phyloP scores from a whole-genome alignment of 1,139 yeast species.

The Yamadazyma sp. region DNA sequence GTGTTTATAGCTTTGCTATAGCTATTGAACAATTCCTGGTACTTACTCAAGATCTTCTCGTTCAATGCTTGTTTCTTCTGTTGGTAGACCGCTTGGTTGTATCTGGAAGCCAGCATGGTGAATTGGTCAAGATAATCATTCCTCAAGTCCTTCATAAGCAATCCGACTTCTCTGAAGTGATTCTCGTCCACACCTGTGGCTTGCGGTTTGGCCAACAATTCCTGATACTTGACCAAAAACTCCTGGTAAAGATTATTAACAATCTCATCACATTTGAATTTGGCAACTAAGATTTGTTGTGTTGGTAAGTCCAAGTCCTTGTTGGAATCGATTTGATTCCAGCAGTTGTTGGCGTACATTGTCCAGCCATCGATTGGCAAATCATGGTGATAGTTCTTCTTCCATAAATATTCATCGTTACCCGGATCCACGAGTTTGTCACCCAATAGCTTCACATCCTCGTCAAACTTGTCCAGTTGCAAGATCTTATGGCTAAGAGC shows the following conservation, averaged over 20 bases:
- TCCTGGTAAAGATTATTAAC: conserved; percentile 49
- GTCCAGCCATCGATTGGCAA: conserved; percentile 98
- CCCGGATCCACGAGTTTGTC: conserved; percentile 48
- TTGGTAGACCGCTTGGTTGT: conserved; percentile 61
- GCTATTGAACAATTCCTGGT: conserved; percentile 43
- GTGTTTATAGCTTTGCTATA: conserved; percentile 24
- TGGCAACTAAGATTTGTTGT: conserved; percentile 91
- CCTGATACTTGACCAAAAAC: conserved; percentile 39
- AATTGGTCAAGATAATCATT: conserved; percentile 50
- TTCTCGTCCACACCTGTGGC: conserved; percentile 13
- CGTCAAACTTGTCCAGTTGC: conserved; percentile 70
- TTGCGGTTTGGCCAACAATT: conserved; percentile 13
- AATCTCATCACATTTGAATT: conserved; percentile 93
- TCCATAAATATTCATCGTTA: conserved; percentile 51
- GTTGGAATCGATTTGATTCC: conserved; percentile 92
- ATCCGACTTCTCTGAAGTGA: conserved; percentile 42
- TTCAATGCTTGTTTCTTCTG: conserved; percentile 55
- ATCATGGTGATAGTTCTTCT: conserved; percentile 72
- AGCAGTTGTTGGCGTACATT: conserved; percentile 82
- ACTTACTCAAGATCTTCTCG: conserved; percentile 44
- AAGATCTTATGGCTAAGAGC: conserved; percentile 84
- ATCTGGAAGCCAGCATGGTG: conserved; percentile 72
- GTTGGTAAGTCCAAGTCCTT: conserved; percentile 95
- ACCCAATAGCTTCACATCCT: conserved; percentile 65
- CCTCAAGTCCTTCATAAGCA: conserved; percentile 40